Conservation (phyloP, 306 rosid species). For the Vigna hirtella region DNA sequence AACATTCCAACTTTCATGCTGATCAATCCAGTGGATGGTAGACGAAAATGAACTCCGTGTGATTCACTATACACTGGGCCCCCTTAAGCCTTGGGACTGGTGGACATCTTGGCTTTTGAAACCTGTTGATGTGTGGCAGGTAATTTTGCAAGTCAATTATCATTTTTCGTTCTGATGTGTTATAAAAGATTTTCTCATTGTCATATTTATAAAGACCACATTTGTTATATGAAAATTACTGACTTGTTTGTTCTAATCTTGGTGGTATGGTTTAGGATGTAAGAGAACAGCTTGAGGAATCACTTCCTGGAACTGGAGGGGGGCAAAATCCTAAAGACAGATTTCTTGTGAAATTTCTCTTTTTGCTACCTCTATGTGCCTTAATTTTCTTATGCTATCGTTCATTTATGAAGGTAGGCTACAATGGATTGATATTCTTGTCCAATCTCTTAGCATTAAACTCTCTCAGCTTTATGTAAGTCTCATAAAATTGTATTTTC, state of each 20-base stretch:
- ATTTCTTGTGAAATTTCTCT: conserved; percentile 79
- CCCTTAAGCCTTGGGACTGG: conserved; percentile 99
- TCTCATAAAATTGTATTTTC: conserved; percentile 40
- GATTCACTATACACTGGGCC: conserved; percentile 97
- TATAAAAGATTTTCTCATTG: background rate
- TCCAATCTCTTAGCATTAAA: conserved; percentile 23
- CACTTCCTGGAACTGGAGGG: conserved; percentile 93
- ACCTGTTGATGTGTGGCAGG: conserved; percentile 99
- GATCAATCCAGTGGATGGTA: conserved; percentile 91
- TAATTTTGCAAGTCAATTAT: conserved; percentile 46
- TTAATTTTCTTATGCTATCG: conserved; percentile 67
- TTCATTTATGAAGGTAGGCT: conserved; percentile 70
- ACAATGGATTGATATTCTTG: conserved; percentile 36
- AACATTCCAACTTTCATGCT: conserved; percentile 34
- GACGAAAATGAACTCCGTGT: conserved; percentile 88
- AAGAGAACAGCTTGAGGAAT: conserved; percentile 76
- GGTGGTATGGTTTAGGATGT: conserved; percentile 68
- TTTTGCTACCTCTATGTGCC: conserved; percentile 74
- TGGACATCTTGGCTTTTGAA: conserved; percentile 99
- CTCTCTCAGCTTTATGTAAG: conserved; percentile 17
- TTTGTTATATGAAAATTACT: conserved; percentile 17
- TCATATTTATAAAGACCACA: background rate
- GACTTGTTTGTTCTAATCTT: conserved; percentile 33
- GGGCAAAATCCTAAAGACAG: conserved; percentile 84
- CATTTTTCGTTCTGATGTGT: conserved; percentile 12